phyloP scores from a whole-genome alignment of 805 yeast species.

The Debaryomyces tyrocola region DNA sequence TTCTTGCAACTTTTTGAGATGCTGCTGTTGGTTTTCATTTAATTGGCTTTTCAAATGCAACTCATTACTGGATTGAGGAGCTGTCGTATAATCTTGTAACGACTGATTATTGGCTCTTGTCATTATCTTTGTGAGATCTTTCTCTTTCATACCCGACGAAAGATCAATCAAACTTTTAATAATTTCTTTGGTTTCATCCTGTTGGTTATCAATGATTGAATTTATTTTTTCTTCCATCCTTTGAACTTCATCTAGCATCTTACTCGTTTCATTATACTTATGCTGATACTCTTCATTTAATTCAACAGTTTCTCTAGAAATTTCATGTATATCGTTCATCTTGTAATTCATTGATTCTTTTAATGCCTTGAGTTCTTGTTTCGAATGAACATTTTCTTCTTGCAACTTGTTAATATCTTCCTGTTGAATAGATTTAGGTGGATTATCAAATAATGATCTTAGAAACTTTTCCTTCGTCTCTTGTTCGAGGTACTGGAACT shows the following conservation, averaged over 20 bases:
- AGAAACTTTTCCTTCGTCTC: conserved; percentile 70
- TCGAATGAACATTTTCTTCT: conserved; percentile 18
- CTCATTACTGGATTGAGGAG: conserved; percentile 5
- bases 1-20: conserved; percentile 1
- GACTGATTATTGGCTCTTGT: background rate
- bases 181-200: conserved; percentile 7
- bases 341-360: conserved; percentile 26
- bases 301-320: conserved; percentile 25
- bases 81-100: background rate
- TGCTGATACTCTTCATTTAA: conserved; percentile 23
- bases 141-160: background rate
- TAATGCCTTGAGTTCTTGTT: conserved; percentile 22
- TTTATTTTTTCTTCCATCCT: conserved; percentile 19
- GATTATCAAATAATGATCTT: conserved; percentile 40
- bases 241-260: conserved; percentile 22
- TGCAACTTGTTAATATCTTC: conserved; percentile 22
- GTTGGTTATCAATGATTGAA: conserved; percentile 10
- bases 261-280: conserved; percentile 25
- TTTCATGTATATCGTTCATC: conserved; percentile 26
- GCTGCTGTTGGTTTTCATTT: conserved; percentile 7
- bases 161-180: conserved; percentile 3
- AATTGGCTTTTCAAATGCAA: conserved; percentile 4
- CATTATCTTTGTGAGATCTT: background rate
- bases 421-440: conserved; percentile 12
- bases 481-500: conserved; percentile 67